phyloP scores from a whole-genome alignment of 768 basidiomycete genomes.

The Boletus vinaceobasis region DNA sequence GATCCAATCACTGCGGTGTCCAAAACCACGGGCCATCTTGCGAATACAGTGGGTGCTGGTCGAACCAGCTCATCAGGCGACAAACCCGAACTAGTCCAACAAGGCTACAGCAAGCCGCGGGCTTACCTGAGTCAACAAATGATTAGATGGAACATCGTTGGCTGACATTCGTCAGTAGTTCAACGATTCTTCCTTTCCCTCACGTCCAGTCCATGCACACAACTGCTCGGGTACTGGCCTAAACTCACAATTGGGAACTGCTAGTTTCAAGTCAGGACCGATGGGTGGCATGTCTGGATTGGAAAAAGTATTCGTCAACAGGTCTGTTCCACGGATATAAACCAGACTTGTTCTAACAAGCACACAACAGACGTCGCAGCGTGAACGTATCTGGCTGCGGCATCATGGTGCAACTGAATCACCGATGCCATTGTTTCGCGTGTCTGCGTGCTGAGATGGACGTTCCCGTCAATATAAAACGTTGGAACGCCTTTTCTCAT shows the following conservation, averaged over 20 bases:
- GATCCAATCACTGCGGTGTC: background rate
- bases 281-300: background rate
- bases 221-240: background rate
- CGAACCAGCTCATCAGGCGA: conserved; percentile 8
- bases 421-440: background rate
- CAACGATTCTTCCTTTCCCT: background rate
- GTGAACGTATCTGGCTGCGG: background rate
- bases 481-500: background rate
- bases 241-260: background rate
- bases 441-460: background rate
- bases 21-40: background rate
- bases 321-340: background rate
- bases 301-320: background rate
- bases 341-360: conserved; percentile 1
- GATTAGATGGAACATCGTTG: background rate
- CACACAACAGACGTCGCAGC: background rate
- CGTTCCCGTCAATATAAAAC: background rate
- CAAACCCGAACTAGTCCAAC: background rate
- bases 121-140: background rate
- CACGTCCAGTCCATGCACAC: background rate
- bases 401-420: background rate
- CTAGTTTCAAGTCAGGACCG: background rate
- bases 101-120: background rate
- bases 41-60: background rate
- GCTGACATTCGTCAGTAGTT: background rate